Base-by-base conservation (phyloP, 2,329 filamentous ascomycete species). In the Microsporum audouinii region DNA sequence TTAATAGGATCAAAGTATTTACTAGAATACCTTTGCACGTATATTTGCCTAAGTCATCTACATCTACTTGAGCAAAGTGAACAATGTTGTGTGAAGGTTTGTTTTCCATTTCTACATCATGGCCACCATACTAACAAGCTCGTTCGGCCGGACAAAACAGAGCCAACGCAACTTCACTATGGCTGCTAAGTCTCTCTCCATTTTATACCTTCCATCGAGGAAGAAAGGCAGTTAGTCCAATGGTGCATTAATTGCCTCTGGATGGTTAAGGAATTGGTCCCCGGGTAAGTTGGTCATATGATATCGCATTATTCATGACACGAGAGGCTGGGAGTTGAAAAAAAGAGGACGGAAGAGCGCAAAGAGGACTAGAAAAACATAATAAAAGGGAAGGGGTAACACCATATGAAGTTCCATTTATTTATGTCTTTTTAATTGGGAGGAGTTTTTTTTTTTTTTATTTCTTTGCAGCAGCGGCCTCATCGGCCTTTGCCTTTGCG, bases 401-500 rank as follows among this genome's bases (percentile, higher is more conserved):
- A 53, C 49, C 49, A n/a, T 53, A 53, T 23, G 49, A 53, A 53
- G 29, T 53, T 53, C 49, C 49, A 61, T 39, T 58, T 58, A 58
- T 58, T 51, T 55, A 45, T 43, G 31, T 51, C 39, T 43, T 43
- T 36, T 36, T 36, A 23, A 23, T 23, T 23, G 17, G 1, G 17
- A 1, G 17, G 17, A 1, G 17, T 17, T 43, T 43, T n/a, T 43
- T 43, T 53, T 69, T 74, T 67, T 71, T 75, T 73, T 78, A 78
- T 77, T 79, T 76, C 71, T 78, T 83, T 68, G 80, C 74, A 65
- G 76, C 76, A 66, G 82, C 80, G 63, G 83, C 83, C 70, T 86
- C 84, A 39, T 87, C 84, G 39, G 85, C 86, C 75, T 87, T 92
- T 72, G 89, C 89, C 84, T 87, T 88, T 71, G 83, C 86, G 75